Percentiles rank a stretch among this genome's conserved stretches.
Evolutionary conservation across 306 rosid genomes (phyloP).

Genomic region (Hippophae gyantsensis): DNA sequence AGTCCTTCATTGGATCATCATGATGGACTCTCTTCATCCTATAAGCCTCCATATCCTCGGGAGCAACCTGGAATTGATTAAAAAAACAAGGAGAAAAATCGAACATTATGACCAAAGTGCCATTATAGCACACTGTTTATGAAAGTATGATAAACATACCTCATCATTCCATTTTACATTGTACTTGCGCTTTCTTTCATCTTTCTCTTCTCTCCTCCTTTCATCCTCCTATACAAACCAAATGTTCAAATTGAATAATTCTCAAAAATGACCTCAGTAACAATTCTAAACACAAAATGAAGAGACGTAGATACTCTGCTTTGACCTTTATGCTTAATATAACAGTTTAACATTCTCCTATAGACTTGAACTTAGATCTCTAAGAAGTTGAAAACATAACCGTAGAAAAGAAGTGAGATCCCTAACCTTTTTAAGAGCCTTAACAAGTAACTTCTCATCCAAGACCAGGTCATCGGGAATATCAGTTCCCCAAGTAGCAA

Average conservation of each 20-base stretch:
- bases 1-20: slow-evolving; percentile 61
- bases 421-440: slow-evolving; percentile 44
- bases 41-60: slow-evolving; percentile 53
- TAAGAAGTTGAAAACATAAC: too few relatives aligned
- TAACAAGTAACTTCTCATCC: slow-evolving; percentile 40
- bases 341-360: too few relatives aligned
- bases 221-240: slow-evolving; percentile 38
- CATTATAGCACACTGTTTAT: neutral
- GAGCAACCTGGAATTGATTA: slow-evolving; percentile 28
- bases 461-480: slow-evolving; percentile 46
- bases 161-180: slow-evolving; percentile 57
- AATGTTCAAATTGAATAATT: neutral
- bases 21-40: slow-evolving; percentile 45
- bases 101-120: neutral
- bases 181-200: slow-evolving; percentile 62
- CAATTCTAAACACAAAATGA: too few relatives aligned
- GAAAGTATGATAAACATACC: slow-evolving; percentile 16
- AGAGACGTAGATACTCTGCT: too few relatives aligned
- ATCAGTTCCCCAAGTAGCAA: slow-evolving; percentile 62
- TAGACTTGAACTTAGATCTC: too few relatives aligned
- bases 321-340: too few relatives aligned
- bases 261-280: too few relatives aligned
- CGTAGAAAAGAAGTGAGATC: neutral
- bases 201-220: slow-evolving; percentile 51
- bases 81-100: neutral